Evolutionary conservation across 257 asterid genomes (phyloP).

Genomic region (Nicotiana attenuata): DNA sequence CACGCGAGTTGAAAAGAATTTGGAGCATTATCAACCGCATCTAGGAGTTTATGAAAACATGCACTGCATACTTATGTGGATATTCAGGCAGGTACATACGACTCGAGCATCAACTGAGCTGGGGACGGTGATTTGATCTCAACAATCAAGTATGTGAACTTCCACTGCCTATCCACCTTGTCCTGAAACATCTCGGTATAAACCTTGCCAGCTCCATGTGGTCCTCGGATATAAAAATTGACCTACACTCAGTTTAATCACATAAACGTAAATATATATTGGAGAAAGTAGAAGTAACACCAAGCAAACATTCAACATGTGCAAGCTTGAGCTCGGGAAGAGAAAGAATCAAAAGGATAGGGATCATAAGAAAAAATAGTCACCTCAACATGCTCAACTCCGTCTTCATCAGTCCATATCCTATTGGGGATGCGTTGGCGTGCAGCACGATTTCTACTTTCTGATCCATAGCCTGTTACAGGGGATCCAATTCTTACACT

Average conservation of each 20-base stretch:
- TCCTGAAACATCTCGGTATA: constrained; percentile 88
- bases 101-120: constrained; percentile 84
- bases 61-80: background rate
- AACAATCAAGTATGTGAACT: constrained; percentile 72
- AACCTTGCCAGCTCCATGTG: constrained; percentile 86
- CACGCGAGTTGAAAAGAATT: background rate
- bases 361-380: background rate
- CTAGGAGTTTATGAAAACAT: background rate
- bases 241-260: constrained; percentile 37
- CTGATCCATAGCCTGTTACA: constrained; percentile 83
- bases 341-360: background rate
- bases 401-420: constrained; percentile 84
- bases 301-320: background rate
- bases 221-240: constrained; percentile 84
- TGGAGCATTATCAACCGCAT: background rate
- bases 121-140: constrained; percentile 71
- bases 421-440: constrained; percentile 84
- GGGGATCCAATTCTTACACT: constrained; percentile 84
- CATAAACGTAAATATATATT: background rate
- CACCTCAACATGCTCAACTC: constrained; percentile 81
- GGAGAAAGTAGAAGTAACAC: background rate
- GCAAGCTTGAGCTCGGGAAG: background rate
- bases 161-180: constrained; percentile 81
- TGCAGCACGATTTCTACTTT: constrained; percentile 91
- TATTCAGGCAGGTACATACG: constrained; percentile 77